Evolutionary conservation across 2,329 filamentous ascomycete genomes (phyloP), one percentile per base, ranked within the genome.

Genomic region (Fusarium sp.): DNA sequence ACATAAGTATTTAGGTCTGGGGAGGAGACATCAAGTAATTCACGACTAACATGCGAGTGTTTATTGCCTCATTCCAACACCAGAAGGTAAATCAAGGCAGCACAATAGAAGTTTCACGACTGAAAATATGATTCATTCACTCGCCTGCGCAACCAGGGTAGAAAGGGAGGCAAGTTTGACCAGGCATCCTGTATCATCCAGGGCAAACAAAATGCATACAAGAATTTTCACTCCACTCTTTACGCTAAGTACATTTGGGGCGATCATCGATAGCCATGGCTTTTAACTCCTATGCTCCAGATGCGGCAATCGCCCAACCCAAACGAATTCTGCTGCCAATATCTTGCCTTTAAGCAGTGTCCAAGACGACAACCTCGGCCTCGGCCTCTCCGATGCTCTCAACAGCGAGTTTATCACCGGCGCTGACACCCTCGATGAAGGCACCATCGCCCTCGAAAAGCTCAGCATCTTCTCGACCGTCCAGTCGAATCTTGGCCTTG

Each of bases 381-480:
- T 92, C 90, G 0, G 77, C 90, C 60, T 90, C 88, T 2, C 91
- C 91, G 37, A 93, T 84, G 74, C 88, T 92, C 80, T 93, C 90
- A 36, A 93, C 85, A 2, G 79, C 80, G 39, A 93, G 79, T 73
- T 86, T 87, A 77, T 93, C 91, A 0, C 90, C 91, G 10, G 86
- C 87, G 73, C 87, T 88, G 11, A 93, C 86, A 13, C 81, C 80
- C 7, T 91, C 89, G 7, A 97, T 82, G 79, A 93, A 96, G 1
- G 92, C 93, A 15, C 93, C 94, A 80, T 97, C 94, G 0, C 94
- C 94, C 80, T 97, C 94, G 1, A 82, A 83, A 16, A 97, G 78
- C 70, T 82, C 81, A 0, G 88, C 88, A 67, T 92, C 89, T 46
- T 92, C 90, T 60, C 90, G 82, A 2, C 89, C 89, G 75, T 87